Conservation (phyloP, 1,284 basidiomycete species). For the Vanrija humicola region DNA sequence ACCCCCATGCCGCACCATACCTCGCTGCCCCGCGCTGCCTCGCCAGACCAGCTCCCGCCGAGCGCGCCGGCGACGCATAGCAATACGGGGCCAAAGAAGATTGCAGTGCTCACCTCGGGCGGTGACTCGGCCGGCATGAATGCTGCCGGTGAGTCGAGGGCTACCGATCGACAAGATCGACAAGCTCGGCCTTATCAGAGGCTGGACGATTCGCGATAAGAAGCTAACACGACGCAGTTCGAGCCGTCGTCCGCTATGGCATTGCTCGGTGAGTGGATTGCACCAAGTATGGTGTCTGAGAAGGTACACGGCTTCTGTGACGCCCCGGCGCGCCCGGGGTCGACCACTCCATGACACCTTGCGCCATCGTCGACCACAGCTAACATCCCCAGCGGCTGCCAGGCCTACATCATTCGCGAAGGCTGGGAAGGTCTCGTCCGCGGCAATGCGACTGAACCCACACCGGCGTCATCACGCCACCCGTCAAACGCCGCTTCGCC, state of each 20-base stretch:
- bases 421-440: constrained; percentile 88
- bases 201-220: too few species aligned
- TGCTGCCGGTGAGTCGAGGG: constrained; percentile 58
- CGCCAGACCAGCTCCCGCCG: too few species aligned
- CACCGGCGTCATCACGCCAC: constrained; percentile 28
- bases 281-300: too few species aligned
- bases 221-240: constrained; percentile 53
- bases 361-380: too few species aligned
- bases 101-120: constrained; percentile 92
- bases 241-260: constrained; percentile 81
- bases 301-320: too few species aligned
- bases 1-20: too few species aligned
- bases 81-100: constrained; percentile 47
- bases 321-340: too few species aligned
- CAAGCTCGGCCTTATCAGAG: not conserved
- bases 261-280: constrained; percentile 68
- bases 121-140: constrained; percentile 98
- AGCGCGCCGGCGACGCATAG: too few species aligned
- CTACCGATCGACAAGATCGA: not conserved
- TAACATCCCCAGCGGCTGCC: constrained; percentile 65
- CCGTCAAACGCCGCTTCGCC: constrained; percentile 24
- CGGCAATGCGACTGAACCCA: constrained; percentile 52
- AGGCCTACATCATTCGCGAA: constrained; percentile 90
- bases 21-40: too few species aligned
- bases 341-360: too few species aligned